These are phyloP conservation scores for Trametes cingulata DNA, from an alignment of 768 basidiomycete genomes.

Conservation along the genomic window DNA sequence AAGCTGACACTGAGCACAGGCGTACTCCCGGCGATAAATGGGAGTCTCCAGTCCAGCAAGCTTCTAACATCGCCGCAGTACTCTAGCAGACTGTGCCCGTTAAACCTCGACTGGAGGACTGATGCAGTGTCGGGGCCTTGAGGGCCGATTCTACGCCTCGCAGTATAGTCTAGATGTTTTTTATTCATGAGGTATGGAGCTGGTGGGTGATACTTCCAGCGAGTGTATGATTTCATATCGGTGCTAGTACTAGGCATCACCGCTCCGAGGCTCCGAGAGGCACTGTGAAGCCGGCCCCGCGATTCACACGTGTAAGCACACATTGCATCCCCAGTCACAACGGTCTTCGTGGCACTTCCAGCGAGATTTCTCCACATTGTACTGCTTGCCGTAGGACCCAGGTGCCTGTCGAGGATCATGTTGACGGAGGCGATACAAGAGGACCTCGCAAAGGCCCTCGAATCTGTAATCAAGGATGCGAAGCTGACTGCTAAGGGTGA, in stretches of 20 bases:
- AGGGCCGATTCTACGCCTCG: too few relatives aligned
- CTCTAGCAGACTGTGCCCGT: too few relatives aligned
- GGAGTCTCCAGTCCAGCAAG: too few relatives aligned
- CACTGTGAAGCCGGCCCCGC: background rate
- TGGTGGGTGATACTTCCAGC: too few relatives aligned
- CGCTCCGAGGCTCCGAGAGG: conserved; percentile 8
- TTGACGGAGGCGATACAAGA: background rate
- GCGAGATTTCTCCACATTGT: background rate
- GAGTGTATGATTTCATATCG: background rate
- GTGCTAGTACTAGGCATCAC: background rate
- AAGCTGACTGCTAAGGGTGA: conserved; percentile 8
- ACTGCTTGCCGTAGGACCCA: background rate
- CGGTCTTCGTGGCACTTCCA: background rate
- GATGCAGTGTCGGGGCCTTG: too few relatives aligned
- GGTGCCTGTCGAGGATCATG: background rate
- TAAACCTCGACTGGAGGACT: too few relatives aligned
- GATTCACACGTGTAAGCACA: conserved; percentile 6
- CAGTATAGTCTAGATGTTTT: too few relatives aligned
- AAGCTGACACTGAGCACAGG: too few relatives aligned
- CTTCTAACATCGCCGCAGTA: too few relatives aligned
- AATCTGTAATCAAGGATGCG: background rate
- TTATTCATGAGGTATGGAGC: too few relatives aligned
- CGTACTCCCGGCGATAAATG: too few relatives aligned
- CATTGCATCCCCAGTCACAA: background rate
- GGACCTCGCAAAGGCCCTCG: background rate